A percentile compares a stretch with the other conserved stretches of the same genome.
Evolutionary conservation across 2,329 filamentous ascomycete species (phyloP).

Genomic region (Purpureocillium lavendulum): DNA sequence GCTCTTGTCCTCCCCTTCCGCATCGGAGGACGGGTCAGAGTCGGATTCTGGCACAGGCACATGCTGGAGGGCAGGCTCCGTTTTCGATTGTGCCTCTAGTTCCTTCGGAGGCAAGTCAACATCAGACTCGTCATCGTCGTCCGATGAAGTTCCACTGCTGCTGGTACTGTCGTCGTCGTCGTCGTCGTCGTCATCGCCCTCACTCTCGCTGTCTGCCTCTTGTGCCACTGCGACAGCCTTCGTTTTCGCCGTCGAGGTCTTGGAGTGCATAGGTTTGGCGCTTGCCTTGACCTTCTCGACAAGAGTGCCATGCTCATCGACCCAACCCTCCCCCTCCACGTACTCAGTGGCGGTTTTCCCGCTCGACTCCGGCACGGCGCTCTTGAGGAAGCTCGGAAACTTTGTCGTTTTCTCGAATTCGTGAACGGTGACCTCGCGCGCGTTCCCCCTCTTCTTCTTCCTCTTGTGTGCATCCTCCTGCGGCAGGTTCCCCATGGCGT

Average conservation of each 20-base stretch:
- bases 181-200: constrained; percentile 1
- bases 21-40: background rate
- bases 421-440: constrained; percentile 61
- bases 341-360: constrained; percentile 47
- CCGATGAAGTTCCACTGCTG: constrained; percentile 28
- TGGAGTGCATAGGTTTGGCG: constrained; percentile 4
- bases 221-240: constrained; percentile 8
- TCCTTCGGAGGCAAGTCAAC: constrained; percentile 12
- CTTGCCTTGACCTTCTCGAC: constrained; percentile 51
- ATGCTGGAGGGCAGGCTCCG: constrained; percentile 1
- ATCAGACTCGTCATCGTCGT: constrained; percentile 20
- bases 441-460: constrained; percentile 46
- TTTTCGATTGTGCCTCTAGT: background rate
- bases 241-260: too few relatives aligned
- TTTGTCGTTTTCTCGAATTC: constrained; percentile 84
- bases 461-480: constrained; percentile 40
- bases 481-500: constrained; percentile 31
- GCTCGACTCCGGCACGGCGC: constrained; percentile 17
- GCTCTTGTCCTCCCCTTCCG: constrained; percentile 8
- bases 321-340: constrained; percentile 81
- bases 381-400: constrained; percentile 73
- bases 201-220: too few relatives aligned
- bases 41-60: background rate
- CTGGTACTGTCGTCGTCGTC: constrained; percentile 27
- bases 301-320: constrained; percentile 68